Evolutionary conservation across 1,139 yeast species (phyloP), one percentile per base, ranked within the genome.

Genomic region (Lodderomyces parapsilosis): DNA sequence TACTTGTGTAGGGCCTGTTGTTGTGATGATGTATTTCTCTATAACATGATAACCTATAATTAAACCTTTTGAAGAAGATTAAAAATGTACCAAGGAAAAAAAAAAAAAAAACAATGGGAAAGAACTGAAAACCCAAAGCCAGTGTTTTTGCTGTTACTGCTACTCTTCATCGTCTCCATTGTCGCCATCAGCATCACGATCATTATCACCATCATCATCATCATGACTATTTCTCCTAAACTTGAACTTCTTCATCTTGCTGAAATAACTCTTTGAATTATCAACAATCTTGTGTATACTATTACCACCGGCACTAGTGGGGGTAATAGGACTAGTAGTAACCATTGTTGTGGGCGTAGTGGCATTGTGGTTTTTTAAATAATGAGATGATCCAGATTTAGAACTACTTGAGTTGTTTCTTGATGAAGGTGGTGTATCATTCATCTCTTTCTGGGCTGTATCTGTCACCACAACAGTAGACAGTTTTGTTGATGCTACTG

Each of bases 201-300:
- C 19, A 32, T 4, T n/a, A n/a, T 32, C 19, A 17, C 5, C 35
- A 10, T 32, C 35, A 14, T 36, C 27, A 37, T 33, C 27, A 25
- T 45, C 48, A 18, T 46, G 42, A 31, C 45, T 46, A 25, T 32
- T 39, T 38, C 46, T 44, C 41, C 46, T 42, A 36, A 47, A 43
- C 25, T 43, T 47, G n/a, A 47, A 40, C 30, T 43, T 43, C 23
- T 45, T 47, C 48, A 47, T 43, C 35, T 47, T 45, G 24, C 38
- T 47, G 11, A 47, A 38, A 35, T 47, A 47, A 30, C 25, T 25
- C 36, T 45, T 22, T n/a, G 47, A 42, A 19, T 36, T 40, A 33
- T 47, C 50, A 37, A 47, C 39, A 24, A 47, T 42, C 13, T 34
- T 34, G 27, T 34, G 24, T 33, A 33, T 20, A n/a, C 25, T 19